phyloP scores from a whole-genome alignment of 768 basidiomycete species.

The Cyathus striatus region DNA sequence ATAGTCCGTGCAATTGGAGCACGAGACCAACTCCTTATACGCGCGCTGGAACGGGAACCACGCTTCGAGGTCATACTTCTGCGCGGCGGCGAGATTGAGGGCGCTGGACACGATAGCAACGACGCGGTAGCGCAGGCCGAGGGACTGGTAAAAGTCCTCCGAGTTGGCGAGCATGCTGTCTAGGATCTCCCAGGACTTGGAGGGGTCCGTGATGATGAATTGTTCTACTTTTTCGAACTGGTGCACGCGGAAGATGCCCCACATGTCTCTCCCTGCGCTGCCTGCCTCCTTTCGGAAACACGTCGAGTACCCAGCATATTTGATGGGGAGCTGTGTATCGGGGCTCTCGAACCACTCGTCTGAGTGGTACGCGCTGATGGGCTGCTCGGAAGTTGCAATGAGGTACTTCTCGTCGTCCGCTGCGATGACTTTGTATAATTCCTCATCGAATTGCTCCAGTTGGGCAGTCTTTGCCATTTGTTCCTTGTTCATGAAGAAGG shows the following conservation, averaged over 20 bases:
- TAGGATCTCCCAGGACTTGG: conserved; percentile 92
- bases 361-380: conserved; percentile 91
- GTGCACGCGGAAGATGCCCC: conserved; percentile 99
- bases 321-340: conserved; percentile 85
- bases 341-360: conserved; percentile 98
- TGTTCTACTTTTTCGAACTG: conserved; percentile 99
- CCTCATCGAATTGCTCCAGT: conserved; percentile 97
- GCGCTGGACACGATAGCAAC: conserved; percentile 96
- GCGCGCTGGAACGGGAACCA: conserved; percentile 98
- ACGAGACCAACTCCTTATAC: conserved; percentile 97
- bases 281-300: conserved; percentile 99
- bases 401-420: conserved; percentile 96
- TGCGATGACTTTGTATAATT: conserved; percentile 93
- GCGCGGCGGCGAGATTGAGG: conserved; percentile 92
- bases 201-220: conserved; percentile 92
- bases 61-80: conserved; percentile 97
- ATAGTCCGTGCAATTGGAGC: conserved; percentile 98
- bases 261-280: conserved; percentile 95
- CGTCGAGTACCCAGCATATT: conserved; percentile 86
- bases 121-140: conserved; percentile 87
- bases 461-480: conserved; percentile 98
- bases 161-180: conserved; percentile 86
- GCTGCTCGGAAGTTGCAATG: conserved; percentile 98
- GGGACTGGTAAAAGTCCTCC: conserved; percentile 95
- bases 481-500: conserved; percentile 98